Base-by-base conservation (phyloP, 495 filamentous ascomycete species). In the Amorphotheca resinae region DNA sequence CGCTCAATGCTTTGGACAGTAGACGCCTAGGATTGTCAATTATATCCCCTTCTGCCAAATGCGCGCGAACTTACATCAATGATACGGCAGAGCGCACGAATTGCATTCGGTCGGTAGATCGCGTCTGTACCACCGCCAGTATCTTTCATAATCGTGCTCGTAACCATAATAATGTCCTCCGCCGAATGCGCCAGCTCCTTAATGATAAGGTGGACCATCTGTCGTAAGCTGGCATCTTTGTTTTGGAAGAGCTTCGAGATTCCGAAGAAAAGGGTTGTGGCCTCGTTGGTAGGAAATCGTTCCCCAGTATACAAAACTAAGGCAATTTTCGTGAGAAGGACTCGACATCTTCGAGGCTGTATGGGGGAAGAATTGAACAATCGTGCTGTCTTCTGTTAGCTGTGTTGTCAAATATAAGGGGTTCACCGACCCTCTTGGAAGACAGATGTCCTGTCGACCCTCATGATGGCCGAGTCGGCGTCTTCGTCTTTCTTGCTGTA, bases 231-330 rank as follows among this genome's bases (percentile, higher is more conserved):
- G 52, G 88, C 84, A 77, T 99, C 91, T 63, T 95, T 95, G 65
- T 95, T 95, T 67, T 99, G 91, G 72, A 99, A 99, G 45, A 99
- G 78, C 69, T 99, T 99, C 47, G 88, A 94, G 62, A 99, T 96
- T 48, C 89, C 87, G 66, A 99, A 96, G 75, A 99, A 99, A 45
- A 99, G 84, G 33, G 85, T 86, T 22, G 91, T 99, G 49, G 91
- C 91, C 73, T 99, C 91, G 54, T 93, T 91, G 50, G 82, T 87
- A 32, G 88, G 91, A 70, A 96, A 96, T 51, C 77, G 82, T 70
- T 99, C 91, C 48, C 93, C 91, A 20, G 88, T 96, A 66, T 95
- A 95, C 49, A 96, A 70, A 54, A 96, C 81, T 48, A 96, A 82
- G 39, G 85, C 87, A 53, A 99, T 93, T 72, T 99, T 96, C 52